A percentile compares a stretch with the other conserved stretches of the same genome.
Evolutionary conservation across 371 early-diverging fungal genomes (phyloP).

Genomic region (Syncephalastrum contaminatum): DNA sequence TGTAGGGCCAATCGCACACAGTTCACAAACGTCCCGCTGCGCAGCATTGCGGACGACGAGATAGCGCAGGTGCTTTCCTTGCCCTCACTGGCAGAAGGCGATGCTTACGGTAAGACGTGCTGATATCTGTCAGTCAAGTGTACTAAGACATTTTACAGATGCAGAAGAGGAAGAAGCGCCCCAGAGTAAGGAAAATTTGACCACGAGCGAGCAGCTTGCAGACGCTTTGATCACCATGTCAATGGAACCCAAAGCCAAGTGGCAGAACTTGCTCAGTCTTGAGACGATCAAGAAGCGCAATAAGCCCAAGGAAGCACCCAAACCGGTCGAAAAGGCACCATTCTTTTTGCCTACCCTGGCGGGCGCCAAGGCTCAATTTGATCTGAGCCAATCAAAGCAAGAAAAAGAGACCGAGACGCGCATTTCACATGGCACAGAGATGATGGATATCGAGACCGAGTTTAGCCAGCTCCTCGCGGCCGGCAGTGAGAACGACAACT

Average conservation of each 20-base stretch:
- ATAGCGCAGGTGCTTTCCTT: slow-evolving; percentile 43
- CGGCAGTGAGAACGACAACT: slow-evolving; percentile 51
- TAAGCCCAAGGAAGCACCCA: slow-evolving; percentile 85
- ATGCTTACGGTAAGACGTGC: slow-evolving; percentile 17
- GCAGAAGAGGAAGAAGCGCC: slow-evolving; percentile 30
- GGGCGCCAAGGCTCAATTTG: slow-evolving; percentile 72
- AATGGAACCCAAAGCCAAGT: slow-evolving; percentile 77
- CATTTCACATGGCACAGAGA: slow-evolving; percentile 40
- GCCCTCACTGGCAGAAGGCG: slow-evolving; percentile 51
- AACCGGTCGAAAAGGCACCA: slow-evolving; percentile 86
- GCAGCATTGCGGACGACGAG: slow-evolving; percentile 62
- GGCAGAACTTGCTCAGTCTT: slow-evolving; percentile 87
- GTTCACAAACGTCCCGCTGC: slow-evolving; percentile 67
- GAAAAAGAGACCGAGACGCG: slow-evolving; percentile 29
- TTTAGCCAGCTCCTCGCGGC: slow-evolving; percentile 55
- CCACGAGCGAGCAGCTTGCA: slow-evolving; percentile 65
- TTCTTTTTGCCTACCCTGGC: slow-evolving; percentile 89
- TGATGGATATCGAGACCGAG: slow-evolving; percentile 53
- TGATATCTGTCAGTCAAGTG: too few relatives aligned
- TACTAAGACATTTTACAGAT: background rate
- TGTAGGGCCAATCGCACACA: slow-evolving; percentile 72
- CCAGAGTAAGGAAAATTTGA: slow-evolving; percentile 15
- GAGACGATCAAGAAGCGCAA: slow-evolving; percentile 94
- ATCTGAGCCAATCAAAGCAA: slow-evolving; percentile 25
- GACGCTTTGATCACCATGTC: slow-evolving; percentile 87